Evolutionary conservation across 2,329 filamentous ascomycete genomes (phyloP).

Genomic region (Penicillium sumatraense): DNA sequence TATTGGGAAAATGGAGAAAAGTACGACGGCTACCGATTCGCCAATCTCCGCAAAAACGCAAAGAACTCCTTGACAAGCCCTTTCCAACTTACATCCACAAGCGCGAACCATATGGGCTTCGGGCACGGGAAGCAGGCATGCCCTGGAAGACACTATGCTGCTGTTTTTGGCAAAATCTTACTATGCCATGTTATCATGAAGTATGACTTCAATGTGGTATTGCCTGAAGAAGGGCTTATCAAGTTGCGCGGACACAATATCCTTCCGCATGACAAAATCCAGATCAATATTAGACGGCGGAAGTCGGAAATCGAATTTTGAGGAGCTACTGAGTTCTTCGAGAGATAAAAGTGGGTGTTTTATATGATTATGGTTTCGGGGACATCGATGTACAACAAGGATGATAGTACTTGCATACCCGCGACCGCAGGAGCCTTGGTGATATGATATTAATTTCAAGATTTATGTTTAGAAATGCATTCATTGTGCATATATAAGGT

Average conservation of each 20-base stretch:
- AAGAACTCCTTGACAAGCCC: constrained; percentile 1
- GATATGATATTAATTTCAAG: no score
- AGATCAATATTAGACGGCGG: not conserved
- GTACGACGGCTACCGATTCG: constrained; percentile 11
- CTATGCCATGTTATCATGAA: constrained; percentile 34
- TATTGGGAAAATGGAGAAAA: not conserved
- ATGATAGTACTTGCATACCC: no score
- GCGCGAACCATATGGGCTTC: constrained; percentile 57
- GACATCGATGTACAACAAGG: no score
- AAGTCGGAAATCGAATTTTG: not conserved
- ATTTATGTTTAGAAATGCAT: no score
- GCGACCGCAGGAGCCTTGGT: no score
- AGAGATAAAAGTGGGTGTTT: no score
- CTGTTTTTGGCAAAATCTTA: constrained; percentile 31
- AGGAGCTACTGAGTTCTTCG: no score
- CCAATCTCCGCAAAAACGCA: not conserved
- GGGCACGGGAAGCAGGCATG: constrained; percentile 60
- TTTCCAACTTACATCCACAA: constrained; percentile 55
- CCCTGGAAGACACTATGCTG: constrained; percentile 38
- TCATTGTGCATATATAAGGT: no score
- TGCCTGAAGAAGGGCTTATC: not conserved
- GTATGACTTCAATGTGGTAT: constrained; percentile 26
- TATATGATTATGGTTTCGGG: no score
- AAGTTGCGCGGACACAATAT: not conserved
- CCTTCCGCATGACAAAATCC: not conserved